phyloP scores from a whole-genome alignment of 2,329 filamentous ascomycete genomes.

The Diaporthe citriasiana region DNA sequence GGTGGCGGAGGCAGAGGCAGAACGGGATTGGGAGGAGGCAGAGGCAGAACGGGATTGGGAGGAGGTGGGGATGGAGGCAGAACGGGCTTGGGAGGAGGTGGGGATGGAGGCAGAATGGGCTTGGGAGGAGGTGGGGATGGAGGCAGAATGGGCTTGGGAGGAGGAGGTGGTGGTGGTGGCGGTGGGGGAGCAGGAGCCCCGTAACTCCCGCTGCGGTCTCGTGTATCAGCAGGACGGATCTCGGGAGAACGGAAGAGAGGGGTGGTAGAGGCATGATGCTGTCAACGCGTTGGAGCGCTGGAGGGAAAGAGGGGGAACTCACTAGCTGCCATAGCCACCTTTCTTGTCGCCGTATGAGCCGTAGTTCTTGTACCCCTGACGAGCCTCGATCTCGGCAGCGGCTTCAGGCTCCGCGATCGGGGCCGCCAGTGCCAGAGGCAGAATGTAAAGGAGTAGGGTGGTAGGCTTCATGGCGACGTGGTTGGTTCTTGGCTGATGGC shows the following conservation, averaged over 20 bases:
- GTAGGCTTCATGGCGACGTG: constrained; percentile 31
- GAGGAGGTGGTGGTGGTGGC: background rate
- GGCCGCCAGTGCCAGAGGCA: constrained; percentile 21
- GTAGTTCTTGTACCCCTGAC: constrained; percentile 2
- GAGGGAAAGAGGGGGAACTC: background rate
- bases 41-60: too few relatives aligned
- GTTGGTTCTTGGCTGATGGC: background rate
- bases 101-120: too few relatives aligned
- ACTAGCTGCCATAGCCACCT: constrained; percentile 22
- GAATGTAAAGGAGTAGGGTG: constrained; percentile 7
- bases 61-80: too few relatives aligned
- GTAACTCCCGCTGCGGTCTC: background rate
- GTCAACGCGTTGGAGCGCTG: background rate
- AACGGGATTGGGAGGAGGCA: too few relatives aligned
- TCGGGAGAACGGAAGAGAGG: background rate
- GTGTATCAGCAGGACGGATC: background rate
- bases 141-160: background rate
- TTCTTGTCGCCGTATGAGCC: constrained; percentile 23
- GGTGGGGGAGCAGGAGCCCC: background rate
- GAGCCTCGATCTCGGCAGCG: constrained; percentile 1
- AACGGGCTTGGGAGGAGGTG: background rate
- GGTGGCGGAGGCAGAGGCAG: background rate
- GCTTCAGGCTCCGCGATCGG: constrained; percentile 15
- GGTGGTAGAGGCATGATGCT: background rate
- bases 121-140: background rate